phyloP scores from a whole-genome alignment of 306 rosid species.

The Pterocarpus macrocarpus region DNA sequence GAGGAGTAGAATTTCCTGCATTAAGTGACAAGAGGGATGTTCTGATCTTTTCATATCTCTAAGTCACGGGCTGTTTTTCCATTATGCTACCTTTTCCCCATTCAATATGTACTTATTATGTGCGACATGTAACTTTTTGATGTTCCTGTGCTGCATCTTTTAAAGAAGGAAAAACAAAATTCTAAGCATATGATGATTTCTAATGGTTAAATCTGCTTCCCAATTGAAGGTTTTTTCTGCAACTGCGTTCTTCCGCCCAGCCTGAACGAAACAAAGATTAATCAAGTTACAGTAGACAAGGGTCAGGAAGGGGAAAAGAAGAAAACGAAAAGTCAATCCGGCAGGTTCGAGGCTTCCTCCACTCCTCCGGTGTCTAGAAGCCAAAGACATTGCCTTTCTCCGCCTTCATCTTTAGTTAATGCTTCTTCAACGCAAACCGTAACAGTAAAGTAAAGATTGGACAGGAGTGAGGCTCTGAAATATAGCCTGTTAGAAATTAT shows the following conservation, averaged over 20 bases:
- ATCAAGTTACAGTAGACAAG: constrained; percentile 55
- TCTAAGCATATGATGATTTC: constrained; percentile 18
- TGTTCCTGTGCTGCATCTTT: constrained; percentile 24
- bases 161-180: not conserved
- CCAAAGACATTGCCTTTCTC: constrained; percentile 65
- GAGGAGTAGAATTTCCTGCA: constrained; percentile 27
- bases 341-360: constrained; percentile 55
- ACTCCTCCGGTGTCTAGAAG: constrained; percentile 48
- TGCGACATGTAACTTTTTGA: constrained; percentile 1
- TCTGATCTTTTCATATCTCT: not conserved
- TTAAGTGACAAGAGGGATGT: not conserved
- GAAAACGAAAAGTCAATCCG: constrained; percentile 73
- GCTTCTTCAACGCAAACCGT: constrained; percentile 62
- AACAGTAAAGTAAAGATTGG: constrained; percentile 67
- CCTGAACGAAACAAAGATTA: constrained; percentile 74
- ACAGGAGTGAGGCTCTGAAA: constrained; percentile 34
- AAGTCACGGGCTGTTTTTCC: constrained; percentile 20
- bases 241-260: constrained; percentile 96
- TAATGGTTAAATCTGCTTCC: constrained; percentile 23
- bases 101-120: constrained; percentile 17
- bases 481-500: constrained; percentile 51
- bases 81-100: not conserved
- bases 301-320: constrained; percentile 64
- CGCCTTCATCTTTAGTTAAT: constrained; percentile 67
- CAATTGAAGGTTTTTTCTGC: constrained; percentile 80